These are phyloP conservation scores for Marasmius oreades DNA, from an alignment of 1,284 basidiomycete genomes.

Conservation along the genomic window DNA sequence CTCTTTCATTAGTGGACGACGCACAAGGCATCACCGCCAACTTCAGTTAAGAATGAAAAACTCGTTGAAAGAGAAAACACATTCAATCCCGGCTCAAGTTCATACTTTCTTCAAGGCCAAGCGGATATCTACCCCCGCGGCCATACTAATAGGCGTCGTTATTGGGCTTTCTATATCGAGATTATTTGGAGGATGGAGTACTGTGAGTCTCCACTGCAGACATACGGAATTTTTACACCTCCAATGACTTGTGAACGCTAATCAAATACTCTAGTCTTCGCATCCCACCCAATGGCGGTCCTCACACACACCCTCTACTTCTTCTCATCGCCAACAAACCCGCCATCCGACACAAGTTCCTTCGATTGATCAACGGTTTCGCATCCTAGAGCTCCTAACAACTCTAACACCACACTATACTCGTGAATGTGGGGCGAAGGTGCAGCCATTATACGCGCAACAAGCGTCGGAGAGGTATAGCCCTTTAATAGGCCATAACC, in stretches of 20 bases:
- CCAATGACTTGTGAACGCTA: not conserved
- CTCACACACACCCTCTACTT: slow-evolving; percentile 44
- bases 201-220: not conserved
- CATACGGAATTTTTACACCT: not conserved
- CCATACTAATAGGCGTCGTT: not conserved
- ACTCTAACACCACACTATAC: slow-evolving; percentile 88
- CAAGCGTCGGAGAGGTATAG: slow-evolving; percentile 85
- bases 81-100: not conserved
- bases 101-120: not conserved
- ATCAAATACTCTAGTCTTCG: slow-evolving; percentile 24
- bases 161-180: not conserved
- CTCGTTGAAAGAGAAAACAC: not conserved
- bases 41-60: not conserved
- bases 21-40: not conserved
- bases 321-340: slow-evolving; percentile 46
- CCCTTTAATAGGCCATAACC: slow-evolving; percentile 74
- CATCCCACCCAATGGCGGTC: slow-evolving; percentile 50
- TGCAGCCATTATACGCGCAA: slow-evolving; percentile 79
- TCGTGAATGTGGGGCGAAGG: slow-evolving; percentile 79
- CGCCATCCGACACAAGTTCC: slow-evolving; percentile 66
- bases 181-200: not conserved
- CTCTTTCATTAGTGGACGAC: not conserved
- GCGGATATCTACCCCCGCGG: not conserved
- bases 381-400: slow-evolving; percentile 83
- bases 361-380: slow-evolving; percentile 74